Evolutionary conservation across 1,139 yeast species (phyloP).

Genomic region (Yamadazyma buinensis): DNA sequence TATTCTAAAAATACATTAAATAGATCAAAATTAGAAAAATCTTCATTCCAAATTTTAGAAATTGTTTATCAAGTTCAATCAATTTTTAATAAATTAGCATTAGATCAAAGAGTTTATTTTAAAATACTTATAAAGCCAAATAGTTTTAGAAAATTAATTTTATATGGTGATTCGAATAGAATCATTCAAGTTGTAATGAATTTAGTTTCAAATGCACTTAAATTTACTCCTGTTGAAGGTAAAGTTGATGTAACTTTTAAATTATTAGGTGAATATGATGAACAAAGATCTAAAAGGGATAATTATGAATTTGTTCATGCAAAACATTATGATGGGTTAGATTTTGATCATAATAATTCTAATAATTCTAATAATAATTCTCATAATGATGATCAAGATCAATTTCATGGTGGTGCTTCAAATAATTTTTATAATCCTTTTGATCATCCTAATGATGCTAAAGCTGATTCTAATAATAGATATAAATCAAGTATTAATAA

Average conservation of each 20-base stretch:
- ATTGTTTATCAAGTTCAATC: conserved; percentile 82
- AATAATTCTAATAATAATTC: neutral
- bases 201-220: conserved; percentile 78
- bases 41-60: conserved; percentile 70
- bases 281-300: conserved; percentile 28
- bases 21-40: conserved; percentile 76
- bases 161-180: conserved; percentile 83
- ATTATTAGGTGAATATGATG: conserved; percentile 71
- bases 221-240: conserved; percentile 88
- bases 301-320: conserved; percentile 30
- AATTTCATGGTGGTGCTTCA: neutral
- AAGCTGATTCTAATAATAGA: neutral
- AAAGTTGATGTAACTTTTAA: conserved; percentile 65
- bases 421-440: no score
- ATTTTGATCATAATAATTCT: neutral
- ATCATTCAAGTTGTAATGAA: conserved; percentile 87
- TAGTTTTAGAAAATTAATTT: conserved; percentile 53
- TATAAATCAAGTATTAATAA: conserved; percentile 2
- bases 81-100: conserved; percentile 81
- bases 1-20: conserved; percentile 89
- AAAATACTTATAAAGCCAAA: conserved; percentile 59
- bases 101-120: conserved; percentile 68
- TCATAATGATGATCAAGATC: no score
- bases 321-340: conserved; percentile 2
- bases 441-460: neutral